Conservation (phyloP, 345 rosid genomes). For the Citrus australasica region DNA sequence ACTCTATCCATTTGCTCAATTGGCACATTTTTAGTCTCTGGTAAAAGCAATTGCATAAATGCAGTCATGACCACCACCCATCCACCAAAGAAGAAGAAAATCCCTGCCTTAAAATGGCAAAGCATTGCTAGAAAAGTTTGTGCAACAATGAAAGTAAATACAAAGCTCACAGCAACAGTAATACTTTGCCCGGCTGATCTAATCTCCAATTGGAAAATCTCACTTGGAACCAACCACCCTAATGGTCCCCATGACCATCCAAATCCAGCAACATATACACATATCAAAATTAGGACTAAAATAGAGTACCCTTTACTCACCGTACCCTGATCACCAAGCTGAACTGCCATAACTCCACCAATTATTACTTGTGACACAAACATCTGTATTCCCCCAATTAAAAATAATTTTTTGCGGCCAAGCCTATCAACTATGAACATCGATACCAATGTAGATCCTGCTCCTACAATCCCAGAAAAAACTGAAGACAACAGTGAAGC, state of each 20-base stretch:
- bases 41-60: slow-evolving; percentile 36
- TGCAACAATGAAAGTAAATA: slow-evolving; percentile 42
- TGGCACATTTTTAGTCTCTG: slow-evolving; percentile 47
- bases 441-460: slow-evolving; percentile 37
- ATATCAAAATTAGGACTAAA: slow-evolving; percentile 26
- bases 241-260: slow-evolving; percentile 57
- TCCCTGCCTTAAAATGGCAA: slow-evolving; percentile 41
- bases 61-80: slow-evolving; percentile 46
- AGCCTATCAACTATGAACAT: slow-evolving; percentile 59
- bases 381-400: slow-evolving; percentile 63
- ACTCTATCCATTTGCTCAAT: slow-evolving; percentile 46
- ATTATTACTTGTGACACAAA: slow-evolving; percentile 45
- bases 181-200: slow-evolving; percentile 46
- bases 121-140: slow-evolving; percentile 38
- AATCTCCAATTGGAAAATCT: slow-evolving; percentile 42
- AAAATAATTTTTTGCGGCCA: slow-evolving; percentile 48
- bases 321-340: slow-evolving; percentile 51
- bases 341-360: slow-evolving; percentile 40
- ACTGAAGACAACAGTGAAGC: slow-evolving; percentile 54
- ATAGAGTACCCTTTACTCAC: slow-evolving; percentile 35
- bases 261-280: slow-evolving; percentile 39
- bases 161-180: slow-evolving; percentile 37
- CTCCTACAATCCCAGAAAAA: slow-evolving; percentile 47
- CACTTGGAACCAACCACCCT: slow-evolving; percentile 53
- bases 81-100: slow-evolving; percentile 50